Conservation (phyloP, 306 rosid genomes). For the Delonix regia region DNA sequence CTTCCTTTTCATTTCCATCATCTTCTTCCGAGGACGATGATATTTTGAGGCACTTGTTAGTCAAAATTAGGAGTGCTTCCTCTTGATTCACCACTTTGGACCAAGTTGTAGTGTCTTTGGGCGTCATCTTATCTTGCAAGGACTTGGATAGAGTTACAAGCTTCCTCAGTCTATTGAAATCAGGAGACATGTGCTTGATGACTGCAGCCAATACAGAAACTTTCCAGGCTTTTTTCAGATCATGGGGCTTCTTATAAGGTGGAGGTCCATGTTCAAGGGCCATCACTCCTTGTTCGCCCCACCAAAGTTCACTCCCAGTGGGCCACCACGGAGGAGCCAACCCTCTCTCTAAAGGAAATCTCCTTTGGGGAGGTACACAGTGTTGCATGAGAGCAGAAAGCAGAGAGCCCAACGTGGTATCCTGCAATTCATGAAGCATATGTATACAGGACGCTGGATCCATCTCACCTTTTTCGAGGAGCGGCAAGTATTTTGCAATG, state of each 20-base stretch:
- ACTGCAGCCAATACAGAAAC: slow-evolving; percentile 61
- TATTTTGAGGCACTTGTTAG: slow-evolving; percentile 40
- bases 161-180: slow-evolving; percentile 50
- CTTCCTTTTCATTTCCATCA: not conserved
- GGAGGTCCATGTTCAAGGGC: slow-evolving; percentile 59
- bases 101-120: slow-evolving; percentile 60
- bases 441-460: slow-evolving; percentile 47
- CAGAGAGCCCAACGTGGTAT: slow-evolving; percentile 65
- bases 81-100: slow-evolving; percentile 59
- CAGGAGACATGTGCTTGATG: slow-evolving; percentile 60
- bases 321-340: slow-evolving; percentile 87
- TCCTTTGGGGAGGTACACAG: slow-evolving; percentile 61
- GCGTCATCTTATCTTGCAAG: slow-evolving; percentile 70
- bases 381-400: slow-evolving; percentile 68
- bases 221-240: slow-evolving; percentile 73
- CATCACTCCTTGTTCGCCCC: slow-evolving; percentile 59
- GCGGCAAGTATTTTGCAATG: slow-evolving; percentile 36
- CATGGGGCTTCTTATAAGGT: slow-evolving; percentile 66
- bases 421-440: slow-evolving; percentile 59
- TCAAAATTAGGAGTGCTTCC: slow-evolving; percentile 43
- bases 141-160: slow-evolving; percentile 57
- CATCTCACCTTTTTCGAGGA: slow-evolving; percentile 8
- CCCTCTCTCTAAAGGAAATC: slow-evolving; percentile 61
- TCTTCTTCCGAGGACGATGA: not conserved
- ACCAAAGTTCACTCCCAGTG: slow-evolving; percentile 57